Evolutionary conservation across 2,329 filamentous ascomycete genomes (phyloP).

Genomic region (Alternaria consortialis): DNA sequence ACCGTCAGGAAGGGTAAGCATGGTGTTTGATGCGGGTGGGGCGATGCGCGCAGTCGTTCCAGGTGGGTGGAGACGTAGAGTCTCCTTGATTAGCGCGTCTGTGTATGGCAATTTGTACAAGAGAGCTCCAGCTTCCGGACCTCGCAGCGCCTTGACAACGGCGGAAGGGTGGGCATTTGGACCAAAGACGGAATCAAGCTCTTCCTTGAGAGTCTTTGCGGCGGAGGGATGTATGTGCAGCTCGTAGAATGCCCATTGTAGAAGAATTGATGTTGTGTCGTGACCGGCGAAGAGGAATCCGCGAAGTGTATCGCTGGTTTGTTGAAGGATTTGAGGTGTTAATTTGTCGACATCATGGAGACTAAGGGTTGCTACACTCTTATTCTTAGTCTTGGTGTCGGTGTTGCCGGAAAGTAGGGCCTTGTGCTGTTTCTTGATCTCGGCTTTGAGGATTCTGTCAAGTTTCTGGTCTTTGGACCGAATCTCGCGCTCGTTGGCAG

Average conservation of each 20-base stretch:
- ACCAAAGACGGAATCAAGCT: conserved; percentile 4
- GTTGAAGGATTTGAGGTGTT: conserved; percentile 36
- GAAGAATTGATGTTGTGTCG: conserved; percentile 41
- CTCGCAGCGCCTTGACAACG: not conserved
- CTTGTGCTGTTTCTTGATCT: conserved; percentile 23
- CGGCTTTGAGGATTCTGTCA: conserved; percentile 23
- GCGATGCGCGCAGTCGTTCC: conserved; percentile 29
- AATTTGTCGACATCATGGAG: conserved; percentile 21
- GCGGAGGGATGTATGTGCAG: conserved; percentile 31
- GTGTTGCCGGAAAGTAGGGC: not conserved
- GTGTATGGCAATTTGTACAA: conserved; percentile 52
- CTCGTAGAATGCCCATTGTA: conserved; percentile 37
- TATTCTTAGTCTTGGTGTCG: not conserved
- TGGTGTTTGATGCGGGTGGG: conserved; percentile 17
- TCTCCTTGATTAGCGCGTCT: conserved; percentile 56
- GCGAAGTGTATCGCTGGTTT: conserved; percentile 47
- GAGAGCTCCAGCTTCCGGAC: not conserved
- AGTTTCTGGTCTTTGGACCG: conserved; percentile 18
- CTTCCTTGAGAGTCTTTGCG: not conserved
- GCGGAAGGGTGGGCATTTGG: not conserved
- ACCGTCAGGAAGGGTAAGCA: conserved; percentile 21
- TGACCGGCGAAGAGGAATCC: conserved; percentile 49
- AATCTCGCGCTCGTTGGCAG: conserved; percentile 26
- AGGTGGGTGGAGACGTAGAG: conserved; percentile 53
- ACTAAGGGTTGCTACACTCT: conserved; percentile 27